A percentile compares a stretch with the other conserved stretches of the same genome.
These are phyloP conservation scores for Pythium dissimile DNA, from an alignment of 352 stramenopile species.

Conservation along the genomic window DNA sequence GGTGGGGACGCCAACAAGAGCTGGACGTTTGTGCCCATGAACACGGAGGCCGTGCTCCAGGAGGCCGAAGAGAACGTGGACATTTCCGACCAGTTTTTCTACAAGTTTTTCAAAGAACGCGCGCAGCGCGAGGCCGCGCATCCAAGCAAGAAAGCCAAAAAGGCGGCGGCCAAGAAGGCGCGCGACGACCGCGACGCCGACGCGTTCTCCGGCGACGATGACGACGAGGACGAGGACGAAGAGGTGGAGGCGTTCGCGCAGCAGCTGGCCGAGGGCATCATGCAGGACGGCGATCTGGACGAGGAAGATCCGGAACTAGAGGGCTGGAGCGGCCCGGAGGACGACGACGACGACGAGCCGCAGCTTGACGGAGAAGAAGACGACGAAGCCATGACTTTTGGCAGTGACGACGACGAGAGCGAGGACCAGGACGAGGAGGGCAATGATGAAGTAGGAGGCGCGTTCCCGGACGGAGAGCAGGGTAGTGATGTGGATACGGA, in stretches of 20 bases:
- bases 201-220: constrained; percentile 46
- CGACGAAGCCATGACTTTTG: constrained; percentile 32
- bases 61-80: constrained; percentile 61
- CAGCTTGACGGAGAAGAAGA: constrained; percentile 43
- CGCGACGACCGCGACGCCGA: constrained; percentile 41
- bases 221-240: constrained; percentile 63
- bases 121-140: constrained; percentile 43
- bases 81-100: constrained; percentile 89
- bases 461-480: constrained; percentile 11
- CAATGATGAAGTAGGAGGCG: constrained; percentile 17
- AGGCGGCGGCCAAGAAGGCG: constrained; percentile 32
- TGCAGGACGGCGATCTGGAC: constrained; percentile 76
- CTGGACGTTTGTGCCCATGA: constrained; percentile 67
- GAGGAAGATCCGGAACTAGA: constrained; percentile 76
- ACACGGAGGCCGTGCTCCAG: constrained; percentile 66
- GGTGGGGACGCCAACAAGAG: constrained; percentile 35
- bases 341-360: constrained; percentile 30
- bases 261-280: constrained; percentile 86
- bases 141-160: constrained; percentile 28
- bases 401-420: constrained; percentile 33
- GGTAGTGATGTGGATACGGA: constrained; percentile 10
- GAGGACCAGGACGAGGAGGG: constrained; percentile 31
- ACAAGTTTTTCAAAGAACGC: constrained; percentile 92
- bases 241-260: constrained; percentile 88
- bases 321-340: constrained; percentile 52